Evolutionary conservation across 2,329 filamentous ascomycete genomes (phyloP).

Genomic region (Ambrosiella cleistominuta): DNA sequence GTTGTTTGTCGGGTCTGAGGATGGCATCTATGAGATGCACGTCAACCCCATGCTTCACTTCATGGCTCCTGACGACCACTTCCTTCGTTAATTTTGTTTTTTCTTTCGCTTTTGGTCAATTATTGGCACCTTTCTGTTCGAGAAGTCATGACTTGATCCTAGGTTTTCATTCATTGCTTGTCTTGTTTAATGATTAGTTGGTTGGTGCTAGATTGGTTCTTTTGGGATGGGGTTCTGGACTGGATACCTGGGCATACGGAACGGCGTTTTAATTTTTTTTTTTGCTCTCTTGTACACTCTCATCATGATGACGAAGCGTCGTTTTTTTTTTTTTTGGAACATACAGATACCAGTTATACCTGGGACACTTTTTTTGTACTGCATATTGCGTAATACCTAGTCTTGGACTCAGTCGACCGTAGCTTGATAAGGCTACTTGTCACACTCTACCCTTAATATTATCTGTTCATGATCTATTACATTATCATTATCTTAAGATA

Average conservation of each 20-base stretch:
- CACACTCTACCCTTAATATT: not conserved
- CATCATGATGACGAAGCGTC: not conserved
- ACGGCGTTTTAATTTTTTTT: not conserved
- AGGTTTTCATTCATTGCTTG: not conserved
- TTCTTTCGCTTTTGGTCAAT: not conserved
- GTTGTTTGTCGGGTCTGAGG: slow-evolving; percentile 47
- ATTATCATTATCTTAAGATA: not conserved
- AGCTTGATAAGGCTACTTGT: not conserved
- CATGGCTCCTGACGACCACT: slow-evolving; percentile 35
- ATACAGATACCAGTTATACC: not conserved
- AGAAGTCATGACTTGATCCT: no score
- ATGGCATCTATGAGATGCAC: slow-evolving; percentile 59
- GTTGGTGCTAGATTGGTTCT: not conserved
- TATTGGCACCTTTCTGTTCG: no score
- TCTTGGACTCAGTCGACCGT: not conserved
- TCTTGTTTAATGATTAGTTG: not conserved
- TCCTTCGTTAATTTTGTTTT: slow-evolving; percentile 23
- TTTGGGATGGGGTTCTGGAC: slow-evolving; percentile 21
- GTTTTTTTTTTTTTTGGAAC: not conserved
- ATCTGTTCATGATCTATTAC: not conserved
- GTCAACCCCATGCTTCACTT: slow-evolving; percentile 47
- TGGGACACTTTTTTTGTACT: not conserved
- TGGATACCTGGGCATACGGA: not conserved
- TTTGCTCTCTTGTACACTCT: not conserved
- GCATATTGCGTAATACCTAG: not conserved